Base-by-base conservation (phyloP, 2,329 filamentous ascomycete species). In the Tolypocladium album region DNA sequence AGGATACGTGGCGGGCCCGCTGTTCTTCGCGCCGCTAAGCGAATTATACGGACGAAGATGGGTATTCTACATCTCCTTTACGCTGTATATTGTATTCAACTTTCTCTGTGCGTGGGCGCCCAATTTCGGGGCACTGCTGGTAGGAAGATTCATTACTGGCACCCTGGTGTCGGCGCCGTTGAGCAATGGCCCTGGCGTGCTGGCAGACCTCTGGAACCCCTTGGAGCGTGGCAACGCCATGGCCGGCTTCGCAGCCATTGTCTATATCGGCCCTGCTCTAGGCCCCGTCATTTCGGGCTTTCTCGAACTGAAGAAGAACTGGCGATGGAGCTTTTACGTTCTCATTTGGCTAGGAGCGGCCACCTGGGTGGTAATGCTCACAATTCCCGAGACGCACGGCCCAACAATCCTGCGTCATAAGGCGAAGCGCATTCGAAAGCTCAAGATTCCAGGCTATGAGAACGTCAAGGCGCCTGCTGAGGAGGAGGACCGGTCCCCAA, bases 201-300 rank as follows among this genome's bases (percentile, higher is more conserved):
- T 84, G 13, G 81, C 80, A 2, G 76, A 84, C 63, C 66, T 84
- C 9, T 84, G 81, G 81, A 73, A 75, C 24, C 77, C 79, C 0
- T 60, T 81, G 7, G 75, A 82, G 64, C 75, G 82, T 34, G 77
- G 78, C 7, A 82, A 80, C 59, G 78, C 79, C 45, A 81, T 83
- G 76, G 81, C 81, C 3, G 70, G 77, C 1, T 84, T 84, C 66
- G 73, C 74, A 1, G 73, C 78, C 61, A 79, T 81, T 73, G 78
- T 81, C 0, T 84, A 80, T 72, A 75, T 80, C 4, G 81, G 81
- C 0, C 81, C 81, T 0, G 76, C 80, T 0, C 69, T 82, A 0
- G 82, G 81, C 0, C 82, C 82, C 1, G 76, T 86, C 31, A 64
- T 84, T 22, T 74, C 75, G 1, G 84, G 83, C 4, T 86, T 86